Base-by-base conservation (phyloP, 805 yeast species). In the Candida pseudoglaebosa region DNA sequence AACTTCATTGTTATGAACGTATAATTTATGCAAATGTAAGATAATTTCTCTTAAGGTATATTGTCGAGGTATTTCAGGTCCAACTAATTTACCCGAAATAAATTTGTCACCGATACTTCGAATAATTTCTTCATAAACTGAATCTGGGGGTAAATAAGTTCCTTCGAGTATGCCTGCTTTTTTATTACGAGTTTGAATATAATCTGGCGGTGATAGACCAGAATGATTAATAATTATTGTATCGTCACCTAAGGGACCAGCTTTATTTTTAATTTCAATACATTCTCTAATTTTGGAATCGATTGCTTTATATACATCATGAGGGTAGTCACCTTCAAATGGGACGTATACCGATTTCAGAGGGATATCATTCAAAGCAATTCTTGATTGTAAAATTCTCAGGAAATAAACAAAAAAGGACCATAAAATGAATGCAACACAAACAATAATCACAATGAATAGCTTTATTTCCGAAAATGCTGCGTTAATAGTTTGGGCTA, bases 351-450 rank as follows among this genome's bases (percentile, higher is more conserved):
- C 47, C 2, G 59, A 47, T 15, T 77, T 64, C 44, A 83, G 76
- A 0, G 97, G 97, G 14, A 90, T 84, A 47, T 84, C 93, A 42
- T 78, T 76, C 44, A 89, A 53, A 36, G 81, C 66, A 37, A 77
- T 70, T 41, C 82, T 70, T 39, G 75, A 69, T 17, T 74, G 70
- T 40, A 80, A 65, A 5, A 87, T 62, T 40, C 98, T 70, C 28
- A 77, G 62, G 15, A 83, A 61, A 46, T 79, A 77, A 14, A 84
- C 56, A 1, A 77, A 44, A 0, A 80, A 45, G 3, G 79, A 61
- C 5, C 73, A 48, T 0, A 82, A 41, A 1, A 79, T 65, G 45
- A 85, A 78, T 1, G 78, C 61, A 2, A 80, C 86, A 50, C 85
- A 71, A 5, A 84, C 87, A 32, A 80, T 75, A 5, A 85, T 78